Base-by-base conservation (phyloP, 805 yeast genomes). In the Wickerhamiella brachini region DNA sequence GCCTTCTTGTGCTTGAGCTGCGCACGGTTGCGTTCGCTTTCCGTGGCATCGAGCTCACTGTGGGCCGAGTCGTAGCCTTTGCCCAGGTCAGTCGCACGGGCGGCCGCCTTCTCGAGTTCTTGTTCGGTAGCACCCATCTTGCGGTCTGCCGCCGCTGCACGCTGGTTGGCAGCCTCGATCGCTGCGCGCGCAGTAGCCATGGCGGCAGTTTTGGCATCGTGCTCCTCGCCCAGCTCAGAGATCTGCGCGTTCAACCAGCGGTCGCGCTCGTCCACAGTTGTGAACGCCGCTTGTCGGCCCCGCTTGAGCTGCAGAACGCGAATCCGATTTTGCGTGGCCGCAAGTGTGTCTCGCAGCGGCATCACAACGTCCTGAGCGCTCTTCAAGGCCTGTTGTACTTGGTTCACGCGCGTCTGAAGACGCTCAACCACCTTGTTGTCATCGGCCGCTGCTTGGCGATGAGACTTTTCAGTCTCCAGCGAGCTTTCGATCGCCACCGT, bases 1-100 rank as follows among this genome's bases (percentile, higher is more conserved):
- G 75, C 65, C 57, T 78, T 79, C 47, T 84, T 79, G 57, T 86
- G 93, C 21, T 81, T 80, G 60, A 96, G 76, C 95, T 95, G 86
- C 10, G 82, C 66, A 8, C 66, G 67, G 61, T 84, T 87, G 58
- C 94, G 76, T 53, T 78, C 73, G 59, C 87, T 95, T 12, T 76
- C 72, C 24, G 78, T 70, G 2, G 62, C 65, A 39, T 59, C 64
- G 5, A 62, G 58, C 17, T 44, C 45, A 20, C 38, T 50, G 39
- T 39, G 49, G 5, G 57, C 58, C 3, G 47, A 55, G 1, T 54
- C 44, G 39, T 57, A 54, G 10, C 52, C 53, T 10, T 51, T 49
- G 24, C 52, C 52, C 9, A 56, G 43, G 24, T 54, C 51, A 7
- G 51, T 50, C 15, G 57, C 48, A 0, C 57, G 49, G 1, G 48